Conservation (phyloP, 352 stramenopile species). For the Pythium brachiatum region DNA sequence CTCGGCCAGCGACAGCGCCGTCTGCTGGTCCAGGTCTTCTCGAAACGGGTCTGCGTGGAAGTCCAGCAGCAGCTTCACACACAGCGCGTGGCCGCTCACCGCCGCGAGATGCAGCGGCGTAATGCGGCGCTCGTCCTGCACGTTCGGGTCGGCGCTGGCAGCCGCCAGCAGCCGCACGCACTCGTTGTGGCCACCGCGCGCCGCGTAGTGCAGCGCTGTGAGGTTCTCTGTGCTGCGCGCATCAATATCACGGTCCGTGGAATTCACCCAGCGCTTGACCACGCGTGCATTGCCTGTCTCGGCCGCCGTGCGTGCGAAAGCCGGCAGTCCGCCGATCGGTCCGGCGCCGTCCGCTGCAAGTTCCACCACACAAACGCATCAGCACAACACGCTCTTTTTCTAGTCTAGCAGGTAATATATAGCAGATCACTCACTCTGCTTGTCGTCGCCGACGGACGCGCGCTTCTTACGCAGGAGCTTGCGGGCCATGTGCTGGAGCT, state of each 20-base stretch:
- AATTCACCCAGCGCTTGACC: constrained; percentile 80
- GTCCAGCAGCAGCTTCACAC: constrained; percentile 79
- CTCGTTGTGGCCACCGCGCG: constrained; percentile 76
- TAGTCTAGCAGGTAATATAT: no score
- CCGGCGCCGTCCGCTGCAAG: constrained; percentile 27
- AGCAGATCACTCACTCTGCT: constrained; percentile 31
- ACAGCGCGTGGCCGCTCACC: constrained; percentile 68
- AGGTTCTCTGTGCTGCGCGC: constrained; percentile 71
- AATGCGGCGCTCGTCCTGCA: constrained; percentile 66
- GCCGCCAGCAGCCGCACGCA: constrained; percentile 65
- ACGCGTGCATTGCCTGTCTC: constrained; percentile 75
- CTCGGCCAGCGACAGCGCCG: constrained; percentile 62
- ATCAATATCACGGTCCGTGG: constrained; percentile 62
- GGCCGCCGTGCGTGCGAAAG: constrained; percentile 62
- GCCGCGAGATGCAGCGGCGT: constrained; percentile 75
- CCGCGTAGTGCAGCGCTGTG: constrained; percentile 74
- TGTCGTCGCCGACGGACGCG: constrained; percentile 39
- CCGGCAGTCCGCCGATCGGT: constrained; percentile 43
- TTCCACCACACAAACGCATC: neutral
- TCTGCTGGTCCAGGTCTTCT: constrained; percentile 77
- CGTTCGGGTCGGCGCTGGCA: constrained; percentile 62
- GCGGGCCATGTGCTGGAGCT: constrained; percentile 76
- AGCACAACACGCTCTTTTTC: no score
- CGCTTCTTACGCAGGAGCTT: constrained; percentile 75
- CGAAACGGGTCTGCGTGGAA: constrained; percentile 77